phyloP scores from a whole-genome alignment of 2,329 filamentous ascomycete species.

The Epichloe elymi region DNA sequence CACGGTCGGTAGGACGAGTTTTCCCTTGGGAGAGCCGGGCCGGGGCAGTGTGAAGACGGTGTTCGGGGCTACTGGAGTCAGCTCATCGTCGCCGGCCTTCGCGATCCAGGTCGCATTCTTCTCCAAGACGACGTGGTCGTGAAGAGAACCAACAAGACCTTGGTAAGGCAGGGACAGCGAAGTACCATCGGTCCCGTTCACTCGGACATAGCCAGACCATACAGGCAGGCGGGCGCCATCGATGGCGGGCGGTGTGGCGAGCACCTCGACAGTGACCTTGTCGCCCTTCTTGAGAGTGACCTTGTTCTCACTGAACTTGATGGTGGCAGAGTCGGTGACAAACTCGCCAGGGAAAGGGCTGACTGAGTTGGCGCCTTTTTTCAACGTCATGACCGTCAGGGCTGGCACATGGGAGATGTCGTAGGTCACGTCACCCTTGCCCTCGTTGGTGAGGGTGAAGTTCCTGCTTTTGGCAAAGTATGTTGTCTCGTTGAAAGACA shows the following conservation, averaged over 20 bases:
- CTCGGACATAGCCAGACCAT: slow-evolving; percentile 29
- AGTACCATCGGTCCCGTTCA: slow-evolving; percentile 23
- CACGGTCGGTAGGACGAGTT: too few relatives aligned
- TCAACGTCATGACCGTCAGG: slow-evolving; percentile 35
- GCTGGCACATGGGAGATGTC: slow-evolving; percentile 32
- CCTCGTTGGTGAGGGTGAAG: slow-evolving; percentile 40
- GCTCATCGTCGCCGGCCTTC: not conserved
- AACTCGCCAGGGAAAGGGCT: slow-evolving; percentile 27
- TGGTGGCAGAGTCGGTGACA: slow-evolving; percentile 22
- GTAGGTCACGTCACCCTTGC: slow-evolving; percentile 34
- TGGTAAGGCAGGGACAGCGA: slow-evolving; percentile 24
- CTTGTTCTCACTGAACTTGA: not conserved
- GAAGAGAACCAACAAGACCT: slow-evolving; percentile 18
- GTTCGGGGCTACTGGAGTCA: not conserved
- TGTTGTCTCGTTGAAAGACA: slow-evolving; percentile 45
- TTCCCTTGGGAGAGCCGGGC: not conserved
- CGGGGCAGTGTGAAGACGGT: not conserved
- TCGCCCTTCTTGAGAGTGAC: not conserved
- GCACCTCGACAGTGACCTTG: not conserved
- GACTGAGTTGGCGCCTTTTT: slow-evolving; percentile 18
- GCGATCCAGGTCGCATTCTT: not conserved
- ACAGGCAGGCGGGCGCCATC: slow-evolving; percentile 22
- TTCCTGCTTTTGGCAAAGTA: slow-evolving; percentile 18
- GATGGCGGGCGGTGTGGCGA: slow-evolving; percentile 25
- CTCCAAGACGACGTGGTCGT: not conserved